Conservation (phyloP, 768 basidiomycete genomes). For the Butyriboletus loyo region DNA sequence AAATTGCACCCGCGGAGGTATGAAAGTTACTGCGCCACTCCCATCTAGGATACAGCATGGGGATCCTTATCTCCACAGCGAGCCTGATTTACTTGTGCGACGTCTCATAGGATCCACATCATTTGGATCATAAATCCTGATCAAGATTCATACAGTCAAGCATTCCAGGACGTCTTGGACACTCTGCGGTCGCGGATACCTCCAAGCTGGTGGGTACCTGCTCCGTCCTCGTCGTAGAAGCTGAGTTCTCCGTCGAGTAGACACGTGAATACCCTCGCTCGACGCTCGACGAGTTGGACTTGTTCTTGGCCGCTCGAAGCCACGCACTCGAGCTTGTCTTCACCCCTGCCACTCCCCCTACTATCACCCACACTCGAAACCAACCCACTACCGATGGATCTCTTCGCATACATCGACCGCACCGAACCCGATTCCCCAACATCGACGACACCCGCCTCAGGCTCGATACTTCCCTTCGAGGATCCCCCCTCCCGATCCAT, state of each 20-base stretch:
- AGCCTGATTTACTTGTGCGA: not conserved
- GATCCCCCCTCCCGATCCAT: not conserved
- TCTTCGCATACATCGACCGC: slow-evolving; percentile 18
- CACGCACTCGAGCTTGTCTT: not conserved
- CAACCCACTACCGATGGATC: slow-evolving; percentile 9
- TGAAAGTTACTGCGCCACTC: not conserved
- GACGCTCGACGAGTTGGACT: not conserved
- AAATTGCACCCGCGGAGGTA: slow-evolving; percentile 7
- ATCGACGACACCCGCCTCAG: not conserved
- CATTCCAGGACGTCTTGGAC: not conserved
- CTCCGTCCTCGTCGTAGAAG: not conserved
- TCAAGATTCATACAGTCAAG: not conserved
- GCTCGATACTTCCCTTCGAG: not conserved
- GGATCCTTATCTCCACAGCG: not conserved
- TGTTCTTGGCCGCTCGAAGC: not conserved
- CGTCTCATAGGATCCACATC: not conserved
- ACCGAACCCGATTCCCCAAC: slow-evolving; percentile 22
- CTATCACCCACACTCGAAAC: not conserved
- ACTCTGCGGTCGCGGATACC: not conserved
- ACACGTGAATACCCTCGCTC: not conserved
- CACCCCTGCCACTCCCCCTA: too few relatives aligned
- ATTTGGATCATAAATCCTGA: too few relatives aligned
- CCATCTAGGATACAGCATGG: not conserved
- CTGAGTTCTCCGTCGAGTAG: not conserved
- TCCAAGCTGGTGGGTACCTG: not conserved